Conservation (phyloP, 768 basidiomycete genomes). For the Boletus bicolor region DNA sequence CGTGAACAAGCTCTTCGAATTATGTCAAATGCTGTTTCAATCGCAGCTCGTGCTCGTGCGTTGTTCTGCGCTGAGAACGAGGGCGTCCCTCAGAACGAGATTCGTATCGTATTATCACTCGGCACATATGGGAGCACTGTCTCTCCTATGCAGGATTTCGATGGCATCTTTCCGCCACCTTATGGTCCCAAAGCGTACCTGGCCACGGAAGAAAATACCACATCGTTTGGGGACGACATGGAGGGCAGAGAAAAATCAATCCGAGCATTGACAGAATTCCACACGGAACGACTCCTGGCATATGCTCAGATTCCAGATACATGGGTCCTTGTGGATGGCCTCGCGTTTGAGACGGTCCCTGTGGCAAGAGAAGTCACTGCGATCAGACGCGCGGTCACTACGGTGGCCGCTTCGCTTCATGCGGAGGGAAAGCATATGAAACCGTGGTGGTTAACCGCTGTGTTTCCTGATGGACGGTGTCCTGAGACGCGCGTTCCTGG, state of each 20-base stretch:
- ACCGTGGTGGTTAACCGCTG: slow-evolving; percentile 73
- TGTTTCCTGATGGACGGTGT: slow-evolving; percentile 52
- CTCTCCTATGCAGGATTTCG: slow-evolving; percentile 65
- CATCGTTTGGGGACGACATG: slow-evolving; percentile 38
- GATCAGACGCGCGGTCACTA: slow-evolving; percentile 56
- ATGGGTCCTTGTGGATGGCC: slow-evolving; percentile 57
- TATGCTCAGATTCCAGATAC: slow-evolving; percentile 46
- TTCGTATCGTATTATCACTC: slow-evolving; percentile 63
- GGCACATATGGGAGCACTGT: slow-evolving; percentile 74
- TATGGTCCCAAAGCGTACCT: slow-evolving; percentile 57
- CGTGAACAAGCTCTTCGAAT: slow-evolving; percentile 39
- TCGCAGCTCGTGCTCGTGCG: slow-evolving; percentile 47
- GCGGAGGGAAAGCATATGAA: slow-evolving; percentile 36
- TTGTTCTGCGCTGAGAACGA: slow-evolving; percentile 31
- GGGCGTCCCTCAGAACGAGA: slow-evolving; percentile 15
- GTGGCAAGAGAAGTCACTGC: slow-evolving; percentile 61
- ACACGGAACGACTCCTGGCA: slow-evolving; percentile 55
- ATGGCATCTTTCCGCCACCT: slow-evolving; percentile 72
- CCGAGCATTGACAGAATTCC: slow-evolving; percentile 56
- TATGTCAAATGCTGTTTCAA: slow-evolving; percentile 51
- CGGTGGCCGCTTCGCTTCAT: slow-evolving; percentile 29
- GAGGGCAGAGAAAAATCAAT: slow-evolving; percentile 40
- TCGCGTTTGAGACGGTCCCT: slow-evolving; percentile 81
- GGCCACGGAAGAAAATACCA: slow-evolving; percentile 35
- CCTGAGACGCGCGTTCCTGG: slow-evolving; percentile 37